Evolutionary conservation across 495 filamentous ascomycete species (phyloP), one percentile per base, ranked within the genome.

Genomic region (Xylaria grammica): DNA sequence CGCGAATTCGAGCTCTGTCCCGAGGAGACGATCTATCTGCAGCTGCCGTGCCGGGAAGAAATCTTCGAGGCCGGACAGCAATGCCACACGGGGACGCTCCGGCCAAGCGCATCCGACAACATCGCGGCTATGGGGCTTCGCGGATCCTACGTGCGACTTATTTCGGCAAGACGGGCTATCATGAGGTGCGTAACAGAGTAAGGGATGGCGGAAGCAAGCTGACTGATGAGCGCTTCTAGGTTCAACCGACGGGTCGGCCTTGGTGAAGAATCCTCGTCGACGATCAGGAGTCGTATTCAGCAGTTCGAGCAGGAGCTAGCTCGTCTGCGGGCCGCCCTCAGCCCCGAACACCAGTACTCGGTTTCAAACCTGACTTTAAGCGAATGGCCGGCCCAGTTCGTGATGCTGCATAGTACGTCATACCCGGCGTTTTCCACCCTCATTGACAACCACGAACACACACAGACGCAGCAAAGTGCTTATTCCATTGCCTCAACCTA

Each of bases 1-100:
- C 56, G 66, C 17, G 72, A 74, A 38, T 72, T 73, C 44, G 70
- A 72, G 36, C 51, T 74, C 38, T 73, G 65, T 34, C 67, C 68
- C 19, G 67, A 70, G 7, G 72, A 74, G 42, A 73, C 66, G 1
- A 73, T 74, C 9, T 60, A 74, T 42, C 70, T 73, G 15, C 63
- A 67, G 42, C 65, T 75, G 17, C 69, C 71, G n/a, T 71, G 70
- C 38, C 67, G 65, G 8, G 72, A 75, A 30, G 69, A 66, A 4
- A 36, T 69, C 17, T 74, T 75, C 34, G 68, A 69, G 22, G 52
- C 58, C 20, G 70, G 67, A 32, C 59, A 53, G 2, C 60, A 60
- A 6, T 52, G 51, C 40, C 62, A 48, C 24, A 75, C 70, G 0
- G 67, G 70, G 19, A 19, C 63, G 45, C 63, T 69, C 0, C 59